Percentiles rank a stretch among this genome's conserved stretches.
Evolutionary conservation across 2,329 filamentous ascomycete species (phyloP).

Genomic region (Colletotrichum trifolii): DNA sequence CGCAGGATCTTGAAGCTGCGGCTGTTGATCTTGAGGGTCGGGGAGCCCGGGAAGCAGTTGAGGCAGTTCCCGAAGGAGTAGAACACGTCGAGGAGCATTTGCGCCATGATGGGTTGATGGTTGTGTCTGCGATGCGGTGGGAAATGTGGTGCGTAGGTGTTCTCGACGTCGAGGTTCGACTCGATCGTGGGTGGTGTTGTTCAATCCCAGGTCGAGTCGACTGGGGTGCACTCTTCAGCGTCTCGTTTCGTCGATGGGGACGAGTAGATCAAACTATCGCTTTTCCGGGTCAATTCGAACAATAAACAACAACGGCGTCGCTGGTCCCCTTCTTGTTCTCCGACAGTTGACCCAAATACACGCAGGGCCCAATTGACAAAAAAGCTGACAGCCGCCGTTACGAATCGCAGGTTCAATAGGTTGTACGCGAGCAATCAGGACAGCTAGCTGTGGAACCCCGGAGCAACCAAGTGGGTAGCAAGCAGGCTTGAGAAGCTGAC

Average conservation of each 20-base stretch:
- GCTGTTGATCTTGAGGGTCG: slow-evolving; percentile 93
- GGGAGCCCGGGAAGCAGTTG: slow-evolving; percentile 94
- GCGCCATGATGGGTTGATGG: slow-evolving; percentile 69
- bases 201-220: background rate
- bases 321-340: no score
- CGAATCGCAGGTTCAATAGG: background rate
- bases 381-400: slow-evolving; percentile 11
- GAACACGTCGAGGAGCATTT: slow-evolving; percentile 87
- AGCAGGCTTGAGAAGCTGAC: slow-evolving; percentile 16
- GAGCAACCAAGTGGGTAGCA: slow-evolving; percentile 28
- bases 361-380: background rate
- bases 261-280: no score
- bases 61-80: slow-evolving; percentile 95
- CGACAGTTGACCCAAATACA: no score
- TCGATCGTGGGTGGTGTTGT: background rate
- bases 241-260: background rate
- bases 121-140: background rate
- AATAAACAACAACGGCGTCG: no score
- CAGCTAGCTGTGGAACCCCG: slow-evolving; percentile 30
- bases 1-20: slow-evolving; percentile 96
- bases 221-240: background rate
- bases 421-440: slow-evolving; percentile 24
- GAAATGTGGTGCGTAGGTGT: background rate
- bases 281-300: no score
- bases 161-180: background rate